Evolutionary conservation across 2,329 filamentous ascomycete genomes (phyloP).

Genomic region (Diaporthe capsici): DNA sequence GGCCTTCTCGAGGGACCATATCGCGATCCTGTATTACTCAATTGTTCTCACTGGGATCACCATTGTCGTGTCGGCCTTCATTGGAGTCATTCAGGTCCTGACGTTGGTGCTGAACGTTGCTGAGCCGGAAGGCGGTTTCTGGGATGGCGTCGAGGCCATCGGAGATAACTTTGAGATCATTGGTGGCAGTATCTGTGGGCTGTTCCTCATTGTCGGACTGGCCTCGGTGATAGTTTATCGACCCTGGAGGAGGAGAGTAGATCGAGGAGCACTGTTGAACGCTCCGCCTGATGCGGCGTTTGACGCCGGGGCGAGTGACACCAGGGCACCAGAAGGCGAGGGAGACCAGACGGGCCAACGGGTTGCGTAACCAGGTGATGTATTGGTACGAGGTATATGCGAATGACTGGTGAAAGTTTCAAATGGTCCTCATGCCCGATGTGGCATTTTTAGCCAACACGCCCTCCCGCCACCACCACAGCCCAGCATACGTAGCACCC

Average conservation of each 20-base stretch:
- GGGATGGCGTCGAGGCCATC: slow-evolving; percentile 85
- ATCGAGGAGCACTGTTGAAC: slow-evolving; percentile 42
- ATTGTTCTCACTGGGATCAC: slow-evolving; percentile 88
- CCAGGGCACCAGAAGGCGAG: not conserved
- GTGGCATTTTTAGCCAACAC: slow-evolving; percentile 7
- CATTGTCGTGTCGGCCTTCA: slow-evolving; percentile 85
- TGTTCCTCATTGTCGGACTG: slow-evolving; percentile 84
- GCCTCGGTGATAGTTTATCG: slow-evolving; percentile 82
- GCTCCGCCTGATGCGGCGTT: not conserved
- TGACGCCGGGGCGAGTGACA: not conserved
- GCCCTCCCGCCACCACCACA: slow-evolving; percentile 40
- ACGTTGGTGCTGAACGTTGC: slow-evolving; percentile 84
- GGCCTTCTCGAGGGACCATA: slow-evolving; percentile 80
- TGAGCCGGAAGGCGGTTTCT: slow-evolving; percentile 82
- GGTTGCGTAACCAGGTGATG: not conserved
- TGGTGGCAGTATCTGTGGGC: slow-evolving; percentile 86
- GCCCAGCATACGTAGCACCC: slow-evolving; percentile 33
- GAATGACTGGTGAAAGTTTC: not conserved
- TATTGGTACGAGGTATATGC: not conserved
- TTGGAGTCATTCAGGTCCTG: slow-evolving; percentile 87
- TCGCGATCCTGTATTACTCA: slow-evolving; percentile 96
- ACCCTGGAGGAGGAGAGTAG: slow-evolving; percentile 77
- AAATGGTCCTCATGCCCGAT: not conserved
- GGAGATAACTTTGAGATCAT: slow-evolving; percentile 89
- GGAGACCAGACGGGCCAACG: not conserved